Conservation (phyloP, 2,329 filamentous ascomycete species). For the Fusarium veterinarium region DNA sequence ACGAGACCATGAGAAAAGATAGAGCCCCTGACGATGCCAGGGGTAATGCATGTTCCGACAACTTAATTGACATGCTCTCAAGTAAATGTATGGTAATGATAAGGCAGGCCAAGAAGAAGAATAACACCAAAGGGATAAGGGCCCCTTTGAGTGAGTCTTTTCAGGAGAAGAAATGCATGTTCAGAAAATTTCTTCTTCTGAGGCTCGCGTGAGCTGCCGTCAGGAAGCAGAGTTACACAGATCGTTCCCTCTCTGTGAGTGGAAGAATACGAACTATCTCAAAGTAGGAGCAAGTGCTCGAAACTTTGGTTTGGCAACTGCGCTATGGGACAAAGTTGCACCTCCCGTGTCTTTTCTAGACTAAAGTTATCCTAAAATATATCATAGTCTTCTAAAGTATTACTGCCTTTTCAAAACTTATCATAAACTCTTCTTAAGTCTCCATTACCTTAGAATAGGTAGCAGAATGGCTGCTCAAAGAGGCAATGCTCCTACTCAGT, state of each 20-base stretch:
- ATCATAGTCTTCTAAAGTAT: not conserved
- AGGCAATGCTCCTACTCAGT: slow-evolving; percentile 5
- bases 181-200: not conserved
- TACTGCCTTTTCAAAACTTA: not conserved
- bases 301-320: not conserved
- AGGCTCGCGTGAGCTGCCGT: not conserved
- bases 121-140: slow-evolving; percentile 1
- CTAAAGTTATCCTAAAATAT: not conserved
- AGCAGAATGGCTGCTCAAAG: not conserved
- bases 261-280: not conserved
- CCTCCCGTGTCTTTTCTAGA: not conserved
- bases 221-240: not conserved
- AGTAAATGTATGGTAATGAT: slow-evolving; percentile 33
- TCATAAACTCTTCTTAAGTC: not conserved
- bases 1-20: slow-evolving; percentile 25
- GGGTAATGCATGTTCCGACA: slow-evolving; percentile 25
- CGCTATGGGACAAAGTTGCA: not conserved
- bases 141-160: not conserved
- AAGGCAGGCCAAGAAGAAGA: slow-evolving; percentile 17
- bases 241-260: not conserved
- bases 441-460: not conserved
- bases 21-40: slow-evolving; percentile 22
- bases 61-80: slow-evolving; percentile 29
- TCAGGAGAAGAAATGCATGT: not conserved
- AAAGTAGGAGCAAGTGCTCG: not conserved